Evolutionary conservation across 73 alveolate species (phyloP), one percentile per base, ranked within the genome.

Genomic region (Paramecium pentaurelia): DNA sequence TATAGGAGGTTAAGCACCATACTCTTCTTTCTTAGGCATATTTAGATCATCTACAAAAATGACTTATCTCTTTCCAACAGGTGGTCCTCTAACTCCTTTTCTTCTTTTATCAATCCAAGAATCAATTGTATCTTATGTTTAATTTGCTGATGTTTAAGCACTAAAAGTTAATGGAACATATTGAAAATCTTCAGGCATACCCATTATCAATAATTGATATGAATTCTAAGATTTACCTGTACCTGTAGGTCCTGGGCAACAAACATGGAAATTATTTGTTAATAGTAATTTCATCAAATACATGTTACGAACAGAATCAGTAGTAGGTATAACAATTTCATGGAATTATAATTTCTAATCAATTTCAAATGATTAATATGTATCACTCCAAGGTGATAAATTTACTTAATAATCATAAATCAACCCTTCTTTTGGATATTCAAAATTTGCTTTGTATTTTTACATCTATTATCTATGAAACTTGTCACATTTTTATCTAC

Each of bases 1-100:
- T 77, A 99, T 97, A 0, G 99, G 99, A 40, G 99, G 99, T 94
- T 99, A 99, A 16, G 99, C 99, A n/a, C 99, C 99, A 86, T 98
- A 99, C 86, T 98, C 99, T 93, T 99, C 99, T 96, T 98, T 97
- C 98, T 98, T 92, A 95, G 99, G 99, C 99, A 99, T 99, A 94
- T 99, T 99, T 91, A 99, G 94, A 95, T 99, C 99, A 97, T 99
- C 99, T 34, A 99, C 98, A 93, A 99, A 99, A 85, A 99, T 97
- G 47, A 98, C 99, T 87, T 96, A 98, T 68, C 97, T 97, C 97
- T 99, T 98, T 71, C 99, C 99, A 6, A 98, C 98, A 11, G 99
- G 99, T 16, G 99, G 99, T 8, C 99, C 99, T 95, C 93, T 97
- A 38, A 97, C 97, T 22, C 99, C 99, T 94, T 97, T 97, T 58